Evolutionary conservation across 495 filamentous ascomycete genomes (phyloP).

Genomic region (Penicillium bialowiezense): DNA sequence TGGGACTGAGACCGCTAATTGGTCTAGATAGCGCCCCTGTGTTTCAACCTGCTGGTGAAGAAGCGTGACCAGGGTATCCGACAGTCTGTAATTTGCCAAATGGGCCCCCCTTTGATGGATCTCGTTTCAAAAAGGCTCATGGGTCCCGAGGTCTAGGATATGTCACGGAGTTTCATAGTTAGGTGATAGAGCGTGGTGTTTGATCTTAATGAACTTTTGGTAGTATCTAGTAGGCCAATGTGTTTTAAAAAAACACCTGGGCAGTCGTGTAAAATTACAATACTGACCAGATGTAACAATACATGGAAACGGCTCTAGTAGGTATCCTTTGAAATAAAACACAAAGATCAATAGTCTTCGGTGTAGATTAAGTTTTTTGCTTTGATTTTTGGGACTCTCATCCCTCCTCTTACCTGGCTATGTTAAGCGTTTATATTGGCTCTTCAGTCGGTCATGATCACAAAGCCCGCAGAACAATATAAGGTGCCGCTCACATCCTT

Average conservation of each 20-base stretch:
- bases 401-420: background rate
- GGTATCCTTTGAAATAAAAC: too few relatives aligned
- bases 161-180: too few relatives aligned
- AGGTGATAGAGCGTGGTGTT: too few relatives aligned
- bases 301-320: too few relatives aligned
- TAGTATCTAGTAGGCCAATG: too few relatives aligned
- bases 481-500: background rate
- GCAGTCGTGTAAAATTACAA: too few relatives aligned
- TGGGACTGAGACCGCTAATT: background rate
- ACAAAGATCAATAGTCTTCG: too few relatives aligned
- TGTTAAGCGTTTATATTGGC: slow-evolving; percentile 4
- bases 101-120: background rate
- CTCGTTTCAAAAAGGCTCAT: too few relatives aligned
- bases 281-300: too few relatives aligned
- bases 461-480: slow-evolving; percentile 1
- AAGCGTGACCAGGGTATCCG: background rate
- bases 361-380: background rate
- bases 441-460: background rate
- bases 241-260: too few relatives aligned
- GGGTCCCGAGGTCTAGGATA: too few relatives aligned
- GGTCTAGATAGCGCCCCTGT: background rate
- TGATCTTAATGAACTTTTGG: too few relatives aligned
- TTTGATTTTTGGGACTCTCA: background rate
- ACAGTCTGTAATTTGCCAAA: background rate
- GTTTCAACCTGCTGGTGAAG: slow-evolving; percentile 5